A percentile compares a stretch with the other conserved stretches of the same genome.
Evolutionary conservation across 1,284 basidiomycete genomes (phyloP).

Genomic region (Moesziomyces globuligerus): DNA sequence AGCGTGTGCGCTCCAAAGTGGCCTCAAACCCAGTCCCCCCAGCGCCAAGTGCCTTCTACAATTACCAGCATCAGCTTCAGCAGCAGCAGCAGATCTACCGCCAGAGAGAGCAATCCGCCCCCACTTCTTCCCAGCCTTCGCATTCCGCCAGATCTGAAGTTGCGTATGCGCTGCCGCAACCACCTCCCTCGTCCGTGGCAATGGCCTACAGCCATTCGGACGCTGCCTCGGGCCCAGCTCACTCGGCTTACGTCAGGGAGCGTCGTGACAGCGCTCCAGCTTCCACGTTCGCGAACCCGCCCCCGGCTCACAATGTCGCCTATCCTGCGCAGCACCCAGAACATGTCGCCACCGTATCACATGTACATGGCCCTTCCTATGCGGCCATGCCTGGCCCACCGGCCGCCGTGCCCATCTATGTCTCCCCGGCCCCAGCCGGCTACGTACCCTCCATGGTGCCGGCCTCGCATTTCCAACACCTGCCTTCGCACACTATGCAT

Average conservation of each 20-base stretch:
- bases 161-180: slow-evolving; percentile 4
- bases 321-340: slow-evolving; percentile 14
- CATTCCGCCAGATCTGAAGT: slow-evolving; percentile 7
- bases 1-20: slow-evolving; percentile 35
- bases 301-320: slow-evolving; percentile 4
- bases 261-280: slow-evolving; percentile 33
- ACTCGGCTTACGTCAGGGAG: slow-evolving; percentile 14
- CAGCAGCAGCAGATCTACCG: slow-evolving; percentile 21
- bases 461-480: slow-evolving; percentile 19
- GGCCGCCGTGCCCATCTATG: neutral
- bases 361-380: slow-evolving; percentile 9
- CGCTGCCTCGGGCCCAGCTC: slow-evolving; percentile 2
- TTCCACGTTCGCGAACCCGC: slow-evolving; percentile 8
- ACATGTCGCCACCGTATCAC: neutral
- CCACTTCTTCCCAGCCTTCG: slow-evolving; percentile 6
- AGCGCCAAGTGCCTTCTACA: slow-evolving; percentile 42
- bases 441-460: slow-evolving; percentile 12
- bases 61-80: slow-evolving; percentile 48
- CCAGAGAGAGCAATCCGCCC: slow-evolving; percentile 8
- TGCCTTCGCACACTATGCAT: slow-evolving; percentile 10
- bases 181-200: slow-evolving; percentile 13
- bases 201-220: slow-evolving; percentile 34
- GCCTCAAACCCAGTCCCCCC: slow-evolving; percentile 33
- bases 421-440: slow-evolving; percentile 10
- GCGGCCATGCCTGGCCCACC: slow-evolving; percentile 1